Evolutionary conservation across 345 rosid species (phyloP).

Genomic region (Linum usitatissimum): DNA sequence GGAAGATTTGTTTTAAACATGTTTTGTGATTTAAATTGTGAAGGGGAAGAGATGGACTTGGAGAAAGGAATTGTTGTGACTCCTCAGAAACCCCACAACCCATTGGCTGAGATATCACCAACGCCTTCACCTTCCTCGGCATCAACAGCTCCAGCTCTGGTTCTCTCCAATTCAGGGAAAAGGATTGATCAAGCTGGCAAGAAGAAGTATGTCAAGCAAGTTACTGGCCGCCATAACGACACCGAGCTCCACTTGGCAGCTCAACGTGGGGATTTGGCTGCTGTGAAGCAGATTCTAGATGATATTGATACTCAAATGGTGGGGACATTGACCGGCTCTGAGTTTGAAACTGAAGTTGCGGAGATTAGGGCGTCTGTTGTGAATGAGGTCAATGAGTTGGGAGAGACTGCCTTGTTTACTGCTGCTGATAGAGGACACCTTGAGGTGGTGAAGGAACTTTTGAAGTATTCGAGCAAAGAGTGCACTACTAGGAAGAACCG

Average conservation of each 20-base stretch:
- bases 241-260: slow-evolving; percentile 85
- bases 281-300: slow-evolving; percentile 60
- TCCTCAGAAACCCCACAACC: slow-evolving; percentile 30
- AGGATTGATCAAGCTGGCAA: slow-evolving; percentile 84
- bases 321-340: slow-evolving; percentile 58
- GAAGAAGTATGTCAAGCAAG: slow-evolving; percentile 94
- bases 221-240: slow-evolving; percentile 78
- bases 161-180: slow-evolving; percentile 68
- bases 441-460: slow-evolving; percentile 23
- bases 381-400: slow-evolving; percentile 27
- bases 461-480: slow-evolving; percentile 19
- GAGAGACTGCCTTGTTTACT: slow-evolving; percentile 22
- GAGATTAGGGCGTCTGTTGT: slow-evolving; percentile 25
- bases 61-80: slow-evolving; percentile 44
- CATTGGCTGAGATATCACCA: slow-evolving; percentile 40
- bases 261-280: slow-evolving; percentile 68
- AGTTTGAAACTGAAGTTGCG: slow-evolving; percentile 54
- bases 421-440: slow-evolving; percentile 25
- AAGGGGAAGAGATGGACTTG: slow-evolving; percentile 53
- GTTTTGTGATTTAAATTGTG: slow-evolving; percentile 11
- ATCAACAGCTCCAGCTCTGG: slow-evolving; percentile 70
- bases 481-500: slow-evolving; percentile 17
- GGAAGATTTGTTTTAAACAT: slow-evolving; percentile 14
- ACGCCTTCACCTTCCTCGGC: slow-evolving; percentile 77
- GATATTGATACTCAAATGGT: slow-evolving; percentile 63